phyloP scores from a whole-genome alignment of 768 basidiomycete genomes.

The Termitomyces sp. region DNA sequence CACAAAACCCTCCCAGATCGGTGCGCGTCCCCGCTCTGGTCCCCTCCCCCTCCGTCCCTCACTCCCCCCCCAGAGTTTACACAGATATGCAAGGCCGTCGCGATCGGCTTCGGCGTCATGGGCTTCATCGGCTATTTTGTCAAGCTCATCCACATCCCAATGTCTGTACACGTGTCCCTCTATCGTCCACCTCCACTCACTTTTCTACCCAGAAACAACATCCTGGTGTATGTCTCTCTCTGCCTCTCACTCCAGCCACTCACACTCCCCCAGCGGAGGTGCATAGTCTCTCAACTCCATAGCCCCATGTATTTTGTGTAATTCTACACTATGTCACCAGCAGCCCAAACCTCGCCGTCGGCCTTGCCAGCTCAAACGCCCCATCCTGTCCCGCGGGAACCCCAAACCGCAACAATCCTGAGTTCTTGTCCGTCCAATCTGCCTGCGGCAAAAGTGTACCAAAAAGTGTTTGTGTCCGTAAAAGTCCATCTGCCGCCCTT shows the following conservation, averaged over 20 bases:
- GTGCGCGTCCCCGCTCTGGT: conserved; percentile 34
- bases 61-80: conserved; percentile 62
- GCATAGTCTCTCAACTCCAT: conserved; percentile 51
- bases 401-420: conserved; percentile 42
- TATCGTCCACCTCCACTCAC: conserved; percentile 11
- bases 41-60: background rate
- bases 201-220: conserved; percentile 71
- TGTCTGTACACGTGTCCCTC: conserved; percentile 50
- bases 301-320: background rate
- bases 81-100: conserved; percentile 94
- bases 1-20: conserved; percentile 95
- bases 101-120: conserved; percentile 97
- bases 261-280: conserved; percentile 52
- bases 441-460: conserved; percentile 46
- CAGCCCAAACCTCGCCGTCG: conserved; percentile 70
- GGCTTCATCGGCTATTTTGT: conserved; percentile 99
- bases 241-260: conserved; percentile 15
- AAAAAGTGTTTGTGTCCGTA: conserved; percentile 57
- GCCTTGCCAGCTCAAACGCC: conserved; percentile 59
- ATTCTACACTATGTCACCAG: conserved; percentile 26
- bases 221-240: conserved; percentile 77
- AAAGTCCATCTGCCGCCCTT: conserved; percentile 37
- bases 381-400: conserved; percentile 41
- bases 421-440: conserved; percentile 23
- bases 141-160: conserved; percentile 97